Evolutionary conservation across 2,329 filamentous ascomycete genomes (phyloP).

Genomic region (Penicillium occitanis): DNA sequence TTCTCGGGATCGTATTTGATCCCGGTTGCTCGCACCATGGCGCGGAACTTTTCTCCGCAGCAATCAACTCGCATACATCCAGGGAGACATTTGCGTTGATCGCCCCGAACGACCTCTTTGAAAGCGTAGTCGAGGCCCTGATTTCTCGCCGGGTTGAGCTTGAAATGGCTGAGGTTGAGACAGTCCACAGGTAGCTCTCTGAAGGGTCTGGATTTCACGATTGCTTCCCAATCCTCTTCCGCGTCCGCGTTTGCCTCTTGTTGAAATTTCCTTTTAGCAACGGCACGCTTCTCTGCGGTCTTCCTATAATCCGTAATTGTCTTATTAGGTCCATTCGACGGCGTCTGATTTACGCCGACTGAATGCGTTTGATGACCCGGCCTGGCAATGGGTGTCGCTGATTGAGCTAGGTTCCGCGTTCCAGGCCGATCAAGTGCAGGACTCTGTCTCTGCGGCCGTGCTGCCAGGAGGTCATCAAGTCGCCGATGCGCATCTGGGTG

Average conservation of each 20-base stretch:
- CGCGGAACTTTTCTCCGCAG: slow-evolving; percentile 69
- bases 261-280: not conserved
- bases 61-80: slow-evolving; percentile 75
- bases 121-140: slow-evolving; percentile 72
- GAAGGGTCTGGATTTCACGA: slow-evolving; percentile 47
- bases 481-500: slow-evolving; percentile 25
- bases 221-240: slow-evolving; percentile 18
- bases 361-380: not conserved
- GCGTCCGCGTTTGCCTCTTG: not conserved
- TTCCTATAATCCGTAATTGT: not conserved
- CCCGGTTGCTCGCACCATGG: slow-evolving; percentile 55
- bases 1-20: slow-evolving; percentile 28
- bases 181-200: slow-evolving; percentile 58
- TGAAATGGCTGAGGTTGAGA: slow-evolving; percentile 72
- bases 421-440: slow-evolving; percentile 21
- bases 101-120: slow-evolving; percentile 69
- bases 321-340: not conserved
- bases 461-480: slow-evolving; percentile 36
- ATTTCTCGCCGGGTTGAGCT: slow-evolving; percentile 72
- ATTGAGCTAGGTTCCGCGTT: slow-evolving; percentile 1
- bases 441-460: slow-evolving; percentile 28
- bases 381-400: not conserved
- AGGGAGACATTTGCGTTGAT: slow-evolving; percentile 67
- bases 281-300: not conserved
- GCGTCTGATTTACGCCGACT: not conserved